Conservation (phyloP, 768 basidiomycete species). For the Holtermanniella nyarrowii region DNA sequence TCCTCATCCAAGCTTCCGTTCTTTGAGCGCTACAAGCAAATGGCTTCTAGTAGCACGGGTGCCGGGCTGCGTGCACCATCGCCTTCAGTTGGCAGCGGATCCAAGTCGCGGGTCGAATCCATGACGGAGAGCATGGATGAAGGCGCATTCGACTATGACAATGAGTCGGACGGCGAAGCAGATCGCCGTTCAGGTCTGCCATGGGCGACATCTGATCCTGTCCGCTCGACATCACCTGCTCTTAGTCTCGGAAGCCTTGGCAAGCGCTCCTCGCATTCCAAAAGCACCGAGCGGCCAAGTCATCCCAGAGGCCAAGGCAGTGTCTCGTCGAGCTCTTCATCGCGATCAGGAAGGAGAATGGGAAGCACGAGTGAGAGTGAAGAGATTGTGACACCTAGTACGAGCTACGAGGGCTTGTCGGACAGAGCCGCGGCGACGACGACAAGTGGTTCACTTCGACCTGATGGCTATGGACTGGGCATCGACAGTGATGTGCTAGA, state of each 20-base stretch:
- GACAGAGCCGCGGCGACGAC: conserved; percentile 7
- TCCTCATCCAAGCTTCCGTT: conserved; percentile 14
- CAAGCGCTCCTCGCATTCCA: neutral
- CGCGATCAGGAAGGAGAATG: conserved; percentile 16
- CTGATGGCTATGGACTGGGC: neutral
- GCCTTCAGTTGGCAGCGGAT: neutral
- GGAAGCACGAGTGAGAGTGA: conserved; percentile 16
- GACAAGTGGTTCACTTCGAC: neutral
- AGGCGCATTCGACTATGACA: conserved; percentile 8
- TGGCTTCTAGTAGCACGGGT: conserved; percentile 10
- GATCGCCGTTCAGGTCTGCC: conserved; percentile 26
- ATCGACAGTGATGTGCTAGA: conserved; percentile 12
- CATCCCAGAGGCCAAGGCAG: conserved; percentile 15
- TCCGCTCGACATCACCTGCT: conserved; percentile 12
- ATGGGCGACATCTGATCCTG: conserved; percentile 29
- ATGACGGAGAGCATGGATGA: neutral
- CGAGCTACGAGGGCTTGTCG: conserved; percentile 27
- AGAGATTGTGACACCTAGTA: conserved; percentile 30
- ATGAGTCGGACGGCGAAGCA: conserved; percentile 20
- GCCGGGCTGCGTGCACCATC: conserved; percentile 1
- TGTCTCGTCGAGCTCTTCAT: conserved; percentile 10
- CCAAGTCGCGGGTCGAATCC: conserved; percentile 1
- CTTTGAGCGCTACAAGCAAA: conserved; percentile 29
- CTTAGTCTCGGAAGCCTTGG: conserved; percentile 2
- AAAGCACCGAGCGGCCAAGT: neutral